Conservation (phyloP, 164 flowering plant genomes). For the Umbilicus rupestris region DNA sequence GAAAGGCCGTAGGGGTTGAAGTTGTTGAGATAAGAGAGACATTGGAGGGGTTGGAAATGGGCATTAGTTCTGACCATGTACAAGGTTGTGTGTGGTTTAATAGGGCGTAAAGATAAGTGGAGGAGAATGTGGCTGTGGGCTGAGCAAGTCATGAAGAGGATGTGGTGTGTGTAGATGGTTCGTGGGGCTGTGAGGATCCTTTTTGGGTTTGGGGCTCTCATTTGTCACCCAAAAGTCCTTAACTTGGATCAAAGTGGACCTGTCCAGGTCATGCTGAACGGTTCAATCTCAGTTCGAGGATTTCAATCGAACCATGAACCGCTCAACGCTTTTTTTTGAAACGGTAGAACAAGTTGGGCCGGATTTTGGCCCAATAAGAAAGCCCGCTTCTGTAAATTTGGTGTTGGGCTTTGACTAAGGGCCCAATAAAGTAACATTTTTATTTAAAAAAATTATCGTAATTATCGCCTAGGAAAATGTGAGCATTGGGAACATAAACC, state of each 20-base stretch:
- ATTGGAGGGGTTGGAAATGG: conserved; percentile 14
- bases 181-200: conserved; percentile 19
- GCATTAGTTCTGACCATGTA: conserved; percentile 3
- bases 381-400: no score
- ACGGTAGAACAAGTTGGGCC: no score
- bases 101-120: background rate
- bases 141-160: background rate
- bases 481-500: conserved; percentile 7
- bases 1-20: conserved; percentile 13
- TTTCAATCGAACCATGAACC: no score
- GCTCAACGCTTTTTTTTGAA: no score
- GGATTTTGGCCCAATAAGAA: no score
- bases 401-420: no score
- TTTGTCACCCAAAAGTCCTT: background rate
- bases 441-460: no score
- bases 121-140: conserved; percentile 1
- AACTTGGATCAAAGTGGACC: no score
- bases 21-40: conserved; percentile 33
- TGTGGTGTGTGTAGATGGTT: conserved; percentile 18
- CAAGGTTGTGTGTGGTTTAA: background rate
- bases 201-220: background rate
- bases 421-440: no score
- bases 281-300: no score
- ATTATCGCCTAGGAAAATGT: conserved; percentile 6
- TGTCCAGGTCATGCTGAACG: background rate